Evolutionary conservation across 2,329 filamentous ascomycete genomes (phyloP).

Genomic region (Dothistroma septosporum): DNA sequence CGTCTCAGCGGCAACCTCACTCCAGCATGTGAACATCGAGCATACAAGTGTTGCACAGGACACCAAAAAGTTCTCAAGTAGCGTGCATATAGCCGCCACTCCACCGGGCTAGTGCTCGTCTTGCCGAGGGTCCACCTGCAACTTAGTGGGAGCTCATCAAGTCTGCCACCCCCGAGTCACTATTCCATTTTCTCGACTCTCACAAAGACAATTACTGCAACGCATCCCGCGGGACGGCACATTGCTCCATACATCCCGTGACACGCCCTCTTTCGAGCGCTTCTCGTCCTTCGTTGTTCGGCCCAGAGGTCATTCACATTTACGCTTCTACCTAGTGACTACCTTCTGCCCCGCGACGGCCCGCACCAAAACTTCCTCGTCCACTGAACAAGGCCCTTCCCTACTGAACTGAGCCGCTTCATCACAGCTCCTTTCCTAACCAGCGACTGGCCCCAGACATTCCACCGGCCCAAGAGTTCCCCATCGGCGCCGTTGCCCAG

Average conservation of each 20-base stretch:
- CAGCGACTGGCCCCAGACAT: slow-evolving; percentile 13
- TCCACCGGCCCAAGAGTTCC: background rate
- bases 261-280: background rate
- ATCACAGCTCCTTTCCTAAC: slow-evolving; percentile 3
- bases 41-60: background rate
- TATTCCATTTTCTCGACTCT: background rate
- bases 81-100: background rate
- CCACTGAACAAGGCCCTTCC: slow-evolving; percentile 2
- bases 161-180: background rate
- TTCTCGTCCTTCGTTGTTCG: background rate
- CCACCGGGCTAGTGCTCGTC: background rate
- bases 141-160: background rate
- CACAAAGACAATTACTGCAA: background rate
- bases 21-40: background rate
- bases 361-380: slow-evolving; percentile 4
- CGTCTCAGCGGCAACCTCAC: background rate
- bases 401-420: slow-evolving; percentile 7
- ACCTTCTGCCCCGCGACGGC: slow-evolving; percentile 2
- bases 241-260: background rate
- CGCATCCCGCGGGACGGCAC: background rate
- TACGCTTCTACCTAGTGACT: background rate
- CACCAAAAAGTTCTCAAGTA: background rate
- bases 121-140: background rate
- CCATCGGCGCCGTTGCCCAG: slow-evolving; percentile 28
- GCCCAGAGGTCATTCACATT: background rate